Evolutionary conservation across 208 protist genomes (phyloP), one percentile per base, ranked within the genome.

Genomic region (Trypanosoma theileri): DNA sequence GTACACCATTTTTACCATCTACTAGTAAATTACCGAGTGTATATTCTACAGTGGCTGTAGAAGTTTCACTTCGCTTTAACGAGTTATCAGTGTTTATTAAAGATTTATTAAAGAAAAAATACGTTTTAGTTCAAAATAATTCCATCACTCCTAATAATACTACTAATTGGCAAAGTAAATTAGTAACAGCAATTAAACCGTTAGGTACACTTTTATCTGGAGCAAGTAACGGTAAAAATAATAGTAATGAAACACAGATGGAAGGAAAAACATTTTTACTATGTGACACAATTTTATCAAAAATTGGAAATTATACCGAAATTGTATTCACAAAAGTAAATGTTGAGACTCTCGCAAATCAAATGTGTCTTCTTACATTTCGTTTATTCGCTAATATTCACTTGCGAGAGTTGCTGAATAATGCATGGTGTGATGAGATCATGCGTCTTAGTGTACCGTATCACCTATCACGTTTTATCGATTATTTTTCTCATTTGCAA

Each of bases 361-460:
- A 92, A 55, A 65, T 88, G 44, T 86, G 79, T 41, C 60, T 92
- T 16, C 71, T 92, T 16, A 82, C 81, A 42, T 88, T 86, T 77
- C 72, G 76, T 44, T 64, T 92, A 52, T 88, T 92, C 66, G 31
- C 71, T 26, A 44, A 65, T 40, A 84, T 92, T 53, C 74, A 78
- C 54, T 59, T 85, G 31, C 82, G 80, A 41, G 82, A 92, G 73
- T 59, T 92, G 59, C 75, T 92, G 28, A 76, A 85, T 69, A 88
- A 84, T 71, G 78, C 82, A 59, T 92, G 86, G 81, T 75, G 59
- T 22, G 71, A 85, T 59, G 22, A 57, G 2, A 45, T 59, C 4
- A 73, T 83, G 68, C 60, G 69, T 28, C 10, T 55, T 4, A 75
- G 79, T 64, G 77, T 88, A 10, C 58, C 81, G 1, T 72, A 17